Evolutionary conservation across 1,139 yeast species (phyloP).

Genomic region (Candida glucosophila): DNA sequence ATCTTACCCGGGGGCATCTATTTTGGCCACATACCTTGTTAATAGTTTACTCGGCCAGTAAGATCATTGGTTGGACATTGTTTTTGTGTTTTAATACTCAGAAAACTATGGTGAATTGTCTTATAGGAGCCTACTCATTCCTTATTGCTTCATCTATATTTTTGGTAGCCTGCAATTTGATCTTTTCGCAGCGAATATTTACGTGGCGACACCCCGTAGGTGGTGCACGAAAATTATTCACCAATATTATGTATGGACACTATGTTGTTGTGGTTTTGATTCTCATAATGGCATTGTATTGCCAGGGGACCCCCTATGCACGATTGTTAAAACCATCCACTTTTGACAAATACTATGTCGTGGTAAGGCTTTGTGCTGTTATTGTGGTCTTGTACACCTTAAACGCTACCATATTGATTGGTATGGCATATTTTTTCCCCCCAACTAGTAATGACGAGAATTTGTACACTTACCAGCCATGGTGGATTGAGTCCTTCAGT

Average conservation of each 20-base stretch:
- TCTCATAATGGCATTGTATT: conserved; percentile 23
- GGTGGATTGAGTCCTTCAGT: conserved; percentile 39
- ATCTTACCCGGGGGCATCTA: conserved; percentile 26
- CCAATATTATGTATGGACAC: conserved; percentile 24
- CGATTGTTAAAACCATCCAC: conserved; percentile 16
- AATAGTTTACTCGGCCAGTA: conserved; percentile 20
- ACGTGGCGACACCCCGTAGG: conserved; percentile 44
- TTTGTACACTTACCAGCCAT: conserved; percentile 37
- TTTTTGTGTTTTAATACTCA: too few species aligned
- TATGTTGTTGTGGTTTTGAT: conserved; percentile 23
- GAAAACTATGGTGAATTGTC: too few species aligned
- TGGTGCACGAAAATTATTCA: conserved; percentile 30
- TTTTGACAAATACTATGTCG: conserved; percentile 17
- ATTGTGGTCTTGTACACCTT: conserved; percentile 26
- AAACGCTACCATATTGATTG: conserved; percentile 27
- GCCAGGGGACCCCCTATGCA: conserved; percentile 28
- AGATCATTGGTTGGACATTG: conserved; percentile 18
- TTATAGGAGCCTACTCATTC: conserved; percentile 18
- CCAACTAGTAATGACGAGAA: conserved; percentile 35
- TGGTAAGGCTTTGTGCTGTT: conserved; percentile 23
- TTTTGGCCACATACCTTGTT: conserved; percentile 27
- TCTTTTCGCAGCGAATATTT: conserved; percentile 34
- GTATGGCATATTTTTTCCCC: conserved; percentile 31
- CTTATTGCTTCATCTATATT: conserved; percentile 26
- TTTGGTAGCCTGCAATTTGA: conserved; percentile 29